Base-by-base conservation (phyloP, 1,284 basidiomycete species). In the Rhodotorula sp. region DNA sequence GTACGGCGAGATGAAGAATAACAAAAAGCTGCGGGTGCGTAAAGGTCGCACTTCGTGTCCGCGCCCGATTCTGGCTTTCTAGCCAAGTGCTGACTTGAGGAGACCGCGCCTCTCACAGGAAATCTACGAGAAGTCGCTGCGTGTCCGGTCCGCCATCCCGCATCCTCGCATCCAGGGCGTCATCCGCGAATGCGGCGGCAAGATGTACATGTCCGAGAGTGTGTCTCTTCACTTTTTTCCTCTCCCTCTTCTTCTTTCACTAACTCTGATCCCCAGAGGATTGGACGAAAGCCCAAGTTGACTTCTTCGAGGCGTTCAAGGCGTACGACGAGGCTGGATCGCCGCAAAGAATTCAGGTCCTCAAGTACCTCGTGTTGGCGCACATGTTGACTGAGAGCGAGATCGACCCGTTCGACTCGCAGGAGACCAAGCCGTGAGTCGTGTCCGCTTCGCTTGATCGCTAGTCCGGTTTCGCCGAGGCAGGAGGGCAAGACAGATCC, bases 151-250 rank as follows among this genome's bases (percentile, higher is more conserved):
- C 46, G 96, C 96, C 13, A 98, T 99, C 70, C 94, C 95, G 17
- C 96, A 99, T 82, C 96, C 96, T 13, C 88, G 94, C 34, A 98
- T 99, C 78, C 94, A 98, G 90, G 96, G 95, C 62, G 91, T 98
- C 64, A 99, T 99, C 81, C 92, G 94, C 78, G 96, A 99, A 81
- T 98, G 95, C 76, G 96, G 96, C 20, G 96, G 96, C 13, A 99
- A 99, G 83, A 99, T 99, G 96, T 97, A 96, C 92, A 99, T 99
- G 96, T 92, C 92, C 67, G 96, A 99, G 84, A 91, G 94, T 90
- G 80, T 77, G 89, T 84, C 7, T 19, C 13, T 57, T n/a, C n/a
- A n/a, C 36, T 32, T 44, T n/a, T 7, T 19, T 22, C 61, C 34
- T 24, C 34, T 17, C 19, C 36, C 27, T 7, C 44, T 15, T 2